phyloP scores from a whole-genome alignment of 352 stramenopile genomes.

The Discostella stelligera region DNA sequence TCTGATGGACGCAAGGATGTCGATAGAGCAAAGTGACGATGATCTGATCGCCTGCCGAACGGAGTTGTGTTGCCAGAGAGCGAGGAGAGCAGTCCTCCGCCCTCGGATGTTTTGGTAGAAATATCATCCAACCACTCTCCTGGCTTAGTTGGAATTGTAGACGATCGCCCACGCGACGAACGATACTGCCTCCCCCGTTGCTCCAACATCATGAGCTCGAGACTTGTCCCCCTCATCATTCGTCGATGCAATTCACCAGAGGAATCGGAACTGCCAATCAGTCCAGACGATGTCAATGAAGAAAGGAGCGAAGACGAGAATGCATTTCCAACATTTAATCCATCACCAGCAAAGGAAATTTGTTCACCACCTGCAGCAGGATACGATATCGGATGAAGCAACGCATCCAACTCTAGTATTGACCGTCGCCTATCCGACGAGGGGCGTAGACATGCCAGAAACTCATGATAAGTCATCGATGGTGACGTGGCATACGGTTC shows the following conservation, averaged over 20 bases:
- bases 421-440: constrained; percentile 48
- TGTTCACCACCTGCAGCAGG: neutral
- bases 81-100: constrained; percentile 48
- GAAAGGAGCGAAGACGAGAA: constrained; percentile 13
- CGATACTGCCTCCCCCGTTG: constrained; percentile 15
- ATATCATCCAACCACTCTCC: constrained; percentile 57
- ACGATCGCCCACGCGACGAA: constrained; percentile 16
- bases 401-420: constrained; percentile 63
- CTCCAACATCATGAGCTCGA: constrained; percentile 59
- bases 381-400: constrained; percentile 29
- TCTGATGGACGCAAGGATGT: constrained; percentile 47
- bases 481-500: constrained; percentile 47
- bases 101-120: constrained; percentile 14
- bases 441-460: constrained; percentile 52
- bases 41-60: constrained; percentile 41
- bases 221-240: constrained; percentile 55
- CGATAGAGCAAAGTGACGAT: constrained; percentile 70
- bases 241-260: constrained; percentile 27
- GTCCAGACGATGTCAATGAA: constrained; percentile 5
- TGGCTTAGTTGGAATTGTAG: constrained; percentile 32
- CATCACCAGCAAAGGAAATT: neutral
- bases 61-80: constrained; percentile 33
- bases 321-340: neutral
- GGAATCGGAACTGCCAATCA: neutral
- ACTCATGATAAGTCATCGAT: constrained; percentile 61